Base-by-base conservation (phyloP, 768 basidiomycete species). In the Boletus reticuloceps region DNA sequence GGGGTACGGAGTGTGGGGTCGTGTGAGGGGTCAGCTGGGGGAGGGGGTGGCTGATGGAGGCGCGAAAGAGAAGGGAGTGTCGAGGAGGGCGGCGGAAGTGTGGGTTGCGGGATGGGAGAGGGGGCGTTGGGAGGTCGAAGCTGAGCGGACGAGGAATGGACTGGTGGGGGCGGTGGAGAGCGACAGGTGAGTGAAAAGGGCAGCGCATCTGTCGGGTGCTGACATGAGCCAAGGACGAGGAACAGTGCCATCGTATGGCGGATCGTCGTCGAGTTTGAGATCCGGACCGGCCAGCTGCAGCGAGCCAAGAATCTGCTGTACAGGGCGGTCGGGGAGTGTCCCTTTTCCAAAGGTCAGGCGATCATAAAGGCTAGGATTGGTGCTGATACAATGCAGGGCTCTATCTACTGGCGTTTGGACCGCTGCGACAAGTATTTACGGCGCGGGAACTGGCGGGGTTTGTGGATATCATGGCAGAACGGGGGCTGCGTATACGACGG, bases 71-170 rank as follows among this genome's bases (percentile, higher is more conserved):
- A 90, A 88, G 67, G 78, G 77, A 52, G 73, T 91, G 14, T 69
- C 77, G 39, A 74, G 88, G 64, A 74, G 86, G 52, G 71, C 81
- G 5, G 77, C 81, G 58, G 89, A 93, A 61, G 81, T 90, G 1
- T 93, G 91, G 90, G 74, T 89, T 2, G 82, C 84, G 11, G 79
- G 85, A n/a, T 91, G 89, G 89, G 86, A 89, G 69, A 79, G 74
- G 64, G 83, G 85, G 2, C 76, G 83, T 37, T 91, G 90, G 89
- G 73, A 77, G 46, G 75, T 73, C 47, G 89, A 92, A 68, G 70
- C 81, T 39, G 90, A 93, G 69, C 78, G 90, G 53, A 86, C 84
- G 36, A 72, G 91, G 58, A 81, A 73, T 58, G 82, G 86, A 36
- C 71, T 93, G 58, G 72, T 76, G 34, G 75, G 76, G 10, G 88